phyloP scores from a whole-genome alignment of 2,329 filamentous ascomycete genomes.

The Clonostachys solani region DNA sequence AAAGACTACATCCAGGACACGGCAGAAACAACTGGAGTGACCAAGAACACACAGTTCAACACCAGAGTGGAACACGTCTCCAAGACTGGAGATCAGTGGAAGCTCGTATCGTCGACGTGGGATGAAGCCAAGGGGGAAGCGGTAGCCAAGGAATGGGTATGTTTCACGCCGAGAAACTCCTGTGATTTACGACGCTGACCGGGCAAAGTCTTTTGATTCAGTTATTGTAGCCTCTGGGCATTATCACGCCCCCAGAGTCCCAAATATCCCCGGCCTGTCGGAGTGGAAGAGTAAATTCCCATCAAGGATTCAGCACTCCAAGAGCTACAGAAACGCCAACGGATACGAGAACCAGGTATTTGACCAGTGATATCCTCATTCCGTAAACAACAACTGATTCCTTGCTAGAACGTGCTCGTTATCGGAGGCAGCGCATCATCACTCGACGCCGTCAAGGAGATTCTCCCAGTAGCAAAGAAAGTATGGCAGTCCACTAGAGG shows the following conservation, averaged over 20 bases:
- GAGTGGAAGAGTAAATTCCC: slow-evolving; percentile 53
- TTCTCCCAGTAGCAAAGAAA: slow-evolving; percentile 25
- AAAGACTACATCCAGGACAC: slow-evolving; percentile 58
- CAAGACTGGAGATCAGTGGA: slow-evolving; percentile 31
- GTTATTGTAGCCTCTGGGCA: slow-evolving; percentile 65
- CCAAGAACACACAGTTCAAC: slow-evolving; percentile 45
- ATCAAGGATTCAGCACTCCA: slow-evolving; percentile 59
- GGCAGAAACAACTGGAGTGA: slow-evolving; percentile 41
- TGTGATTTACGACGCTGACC: slow-evolving; percentile 17
- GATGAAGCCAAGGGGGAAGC: too few relatives aligned
- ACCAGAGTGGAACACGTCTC: slow-evolving; percentile 50
- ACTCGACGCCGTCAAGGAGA: slow-evolving; percentile 34
- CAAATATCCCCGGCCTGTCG: slow-evolving; percentile 52
- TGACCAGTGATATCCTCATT: too few relatives aligned
- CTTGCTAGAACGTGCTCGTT: slow-evolving; percentile 44
- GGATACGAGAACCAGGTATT: slow-evolving; percentile 22
- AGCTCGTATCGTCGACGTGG: too few relatives aligned
- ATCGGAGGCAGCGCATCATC: slow-evolving; percentile 46
- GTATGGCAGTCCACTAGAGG: slow-evolving; percentile 47
- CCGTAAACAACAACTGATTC: slow-evolving; percentile 14
- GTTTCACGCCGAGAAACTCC: not conserved
- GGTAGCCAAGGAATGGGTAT: too few relatives aligned
- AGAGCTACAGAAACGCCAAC: slow-evolving; percentile 63
- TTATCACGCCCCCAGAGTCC: slow-evolving; percentile 60
- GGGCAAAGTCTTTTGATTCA: slow-evolving; percentile 49